These are phyloP conservation scores for Tetradesmus obliquus DNA, from an alignment of 139 green algal species.

Conservation along the genomic window DNA sequence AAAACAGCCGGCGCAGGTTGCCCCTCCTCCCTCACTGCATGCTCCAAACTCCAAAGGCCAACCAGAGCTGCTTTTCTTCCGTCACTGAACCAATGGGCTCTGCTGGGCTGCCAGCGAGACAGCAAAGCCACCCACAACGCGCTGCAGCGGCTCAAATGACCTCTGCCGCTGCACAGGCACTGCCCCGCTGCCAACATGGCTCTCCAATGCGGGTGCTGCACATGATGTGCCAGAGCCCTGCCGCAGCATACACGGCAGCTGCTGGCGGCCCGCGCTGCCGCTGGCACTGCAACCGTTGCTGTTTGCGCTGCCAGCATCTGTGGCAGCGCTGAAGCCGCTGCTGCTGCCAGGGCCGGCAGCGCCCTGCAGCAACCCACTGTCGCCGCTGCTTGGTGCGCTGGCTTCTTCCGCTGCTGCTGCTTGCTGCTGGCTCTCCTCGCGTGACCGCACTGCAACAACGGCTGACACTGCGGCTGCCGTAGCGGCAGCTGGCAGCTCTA, in stretches of 20 bases:
- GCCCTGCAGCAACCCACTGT: not conserved
- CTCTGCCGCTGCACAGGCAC: not conserved
- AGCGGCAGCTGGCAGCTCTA: not conserved
- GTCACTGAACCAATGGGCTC: not conserved
- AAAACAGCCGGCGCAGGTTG: not conserved
- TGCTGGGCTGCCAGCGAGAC: not conserved
- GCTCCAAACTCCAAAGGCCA: not conserved
- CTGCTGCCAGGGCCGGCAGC: not conserved
- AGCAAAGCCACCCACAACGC: slow-evolving; percentile 41
- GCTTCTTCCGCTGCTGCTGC: not conserved
- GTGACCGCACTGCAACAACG: too few species aligned
- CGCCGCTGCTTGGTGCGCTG: not conserved
- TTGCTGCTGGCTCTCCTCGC: not conserved
- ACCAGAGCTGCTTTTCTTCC: too few species aligned
- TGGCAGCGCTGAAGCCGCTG: not conserved
- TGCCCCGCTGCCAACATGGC: not conserved
- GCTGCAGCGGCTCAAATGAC: slow-evolving; percentile 17
- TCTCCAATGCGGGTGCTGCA: not conserved
- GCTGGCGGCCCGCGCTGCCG: not conserved
- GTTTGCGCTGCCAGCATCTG: not conserved
- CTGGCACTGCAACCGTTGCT: not conserved
- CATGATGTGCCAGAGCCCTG: not conserved
- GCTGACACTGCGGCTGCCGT: not conserved
- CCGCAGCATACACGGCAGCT: not conserved
- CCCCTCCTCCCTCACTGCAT: not conserved